Percentiles rank a stretch among this genome's conserved stretches.
phyloP scores from a whole-genome alignment of 352 stramenopile genomes.

The Globisporangium paroecandrum region DNA sequence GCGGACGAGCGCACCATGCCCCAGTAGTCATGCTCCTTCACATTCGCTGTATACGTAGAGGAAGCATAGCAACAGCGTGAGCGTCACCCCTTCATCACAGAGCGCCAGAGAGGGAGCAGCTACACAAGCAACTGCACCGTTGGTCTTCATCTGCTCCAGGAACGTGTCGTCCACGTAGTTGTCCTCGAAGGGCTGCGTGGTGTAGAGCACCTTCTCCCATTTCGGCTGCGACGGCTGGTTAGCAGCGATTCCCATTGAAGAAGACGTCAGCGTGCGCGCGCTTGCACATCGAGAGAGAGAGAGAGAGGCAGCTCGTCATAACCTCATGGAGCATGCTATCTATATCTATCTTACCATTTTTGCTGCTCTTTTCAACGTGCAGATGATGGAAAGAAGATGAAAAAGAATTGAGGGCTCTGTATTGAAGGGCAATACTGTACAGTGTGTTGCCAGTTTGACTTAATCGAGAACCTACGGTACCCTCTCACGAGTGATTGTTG shows the following conservation, averaged over 20 bases:
- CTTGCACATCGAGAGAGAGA: neutral
- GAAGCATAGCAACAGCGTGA: neutral
- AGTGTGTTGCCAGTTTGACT: neutral
- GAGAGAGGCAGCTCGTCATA: neutral
- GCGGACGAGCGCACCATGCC: conserved; percentile 81
- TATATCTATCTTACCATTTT: conserved; percentile 3
- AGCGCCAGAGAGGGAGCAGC: neutral
- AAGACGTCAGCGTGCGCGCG: neutral
- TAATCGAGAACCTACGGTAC: neutral
- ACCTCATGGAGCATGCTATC: neutral
- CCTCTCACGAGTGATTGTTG: neutral
- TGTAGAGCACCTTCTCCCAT: conserved; percentile 89
- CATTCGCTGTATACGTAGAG: conserved; percentile 46
- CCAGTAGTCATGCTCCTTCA: conserved; percentile 79
- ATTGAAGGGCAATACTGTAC: neutral
- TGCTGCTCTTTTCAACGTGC: neutral
- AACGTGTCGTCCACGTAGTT: conserved; percentile 90
- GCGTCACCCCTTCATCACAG: neutral
- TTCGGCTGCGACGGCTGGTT: conserved; percentile 6
- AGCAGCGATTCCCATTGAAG: neutral
- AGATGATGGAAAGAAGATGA: neutral
- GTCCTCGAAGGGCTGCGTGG: conserved; percentile 85
- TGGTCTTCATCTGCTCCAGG: conserved; percentile 88
- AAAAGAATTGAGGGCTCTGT: neutral
- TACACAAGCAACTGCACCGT: conserved; percentile 47